Conservation (phyloP, 2,329 filamentous ascomycete genomes). For the Penicillium freii region DNA sequence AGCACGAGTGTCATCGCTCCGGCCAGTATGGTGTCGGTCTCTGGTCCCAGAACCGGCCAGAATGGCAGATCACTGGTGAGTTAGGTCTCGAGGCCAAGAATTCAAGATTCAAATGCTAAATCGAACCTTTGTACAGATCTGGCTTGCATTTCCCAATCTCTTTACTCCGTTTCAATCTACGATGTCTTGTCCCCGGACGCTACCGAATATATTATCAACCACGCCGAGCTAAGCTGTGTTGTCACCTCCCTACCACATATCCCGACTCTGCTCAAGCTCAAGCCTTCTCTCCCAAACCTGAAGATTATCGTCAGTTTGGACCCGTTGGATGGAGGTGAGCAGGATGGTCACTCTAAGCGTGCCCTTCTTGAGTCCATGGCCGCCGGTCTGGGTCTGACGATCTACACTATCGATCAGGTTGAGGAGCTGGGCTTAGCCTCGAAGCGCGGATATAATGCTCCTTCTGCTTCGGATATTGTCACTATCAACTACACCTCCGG, state of each 20-base stretch:
- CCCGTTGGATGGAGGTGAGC: slow-evolving; percentile 75
- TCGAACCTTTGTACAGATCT: slow-evolving; percentile 59
- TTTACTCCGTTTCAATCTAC: slow-evolving; percentile 91
- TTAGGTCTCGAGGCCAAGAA: not conserved
- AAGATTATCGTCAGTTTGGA: slow-evolving; percentile 90
- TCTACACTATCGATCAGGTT: slow-evolving; percentile 77
- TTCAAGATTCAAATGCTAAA: not conserved
- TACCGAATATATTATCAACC: slow-evolving; percentile 94
- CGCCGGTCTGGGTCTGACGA: slow-evolving; percentile 67
- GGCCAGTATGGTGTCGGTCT: slow-evolving; percentile 71
- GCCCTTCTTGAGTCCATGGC: slow-evolving; percentile 75
- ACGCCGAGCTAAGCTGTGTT: slow-evolving; percentile 72
- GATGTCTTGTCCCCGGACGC: slow-evolving; percentile 90
- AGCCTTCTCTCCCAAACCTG: slow-evolving; percentile 70
- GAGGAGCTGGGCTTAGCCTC: slow-evolving; percentile 74
- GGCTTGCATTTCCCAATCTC: slow-evolving; percentile 78
- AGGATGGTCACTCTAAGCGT: slow-evolving; percentile 72
- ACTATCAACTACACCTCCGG: slow-evolving; percentile 71
- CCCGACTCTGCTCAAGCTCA: slow-evolving; percentile 75
- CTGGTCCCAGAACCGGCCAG: slow-evolving; percentile 83
- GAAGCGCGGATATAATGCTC: slow-evolving; percentile 68
- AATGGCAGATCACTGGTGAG: slow-evolving; percentile 80
- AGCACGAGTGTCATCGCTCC: slow-evolving; percentile 62
- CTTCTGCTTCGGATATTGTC: slow-evolving; percentile 70
- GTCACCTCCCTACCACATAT: slow-evolving; percentile 79